Base-by-base conservation (phyloP, 139 green algal genomes). In the Eudorina sp. region DNA sequence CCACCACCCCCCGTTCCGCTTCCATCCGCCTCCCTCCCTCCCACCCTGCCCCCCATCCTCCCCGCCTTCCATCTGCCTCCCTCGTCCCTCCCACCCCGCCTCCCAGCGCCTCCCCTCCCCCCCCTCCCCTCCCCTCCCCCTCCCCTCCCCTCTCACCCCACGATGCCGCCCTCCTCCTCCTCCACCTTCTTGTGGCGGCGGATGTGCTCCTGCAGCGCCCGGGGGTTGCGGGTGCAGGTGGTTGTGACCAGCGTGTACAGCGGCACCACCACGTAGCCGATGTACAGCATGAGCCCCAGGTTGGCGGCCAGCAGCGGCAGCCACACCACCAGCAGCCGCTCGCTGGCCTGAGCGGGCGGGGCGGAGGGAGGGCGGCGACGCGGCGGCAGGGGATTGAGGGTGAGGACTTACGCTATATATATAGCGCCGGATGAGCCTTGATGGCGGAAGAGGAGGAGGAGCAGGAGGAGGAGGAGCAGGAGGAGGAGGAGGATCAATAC, bases 141-240 rank as follows among this genome's bases (percentile, higher is more conserved):
- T 2, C 41, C 13, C 41, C 72, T 41, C 40, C 72, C 41, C 72
- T 45, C 80, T 45, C 80, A 86, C 80, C 80, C 80, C 13, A 60
- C 76, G 62, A 86, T 45, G 80, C 80, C 80, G n/a, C 80, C 80
- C 80, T 86, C 80, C 80, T 86, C 80, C 60, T 86, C 80, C 58
- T 76, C 80, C 80, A 43, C 80, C 60, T 86, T 86, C 80, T 86
- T 86, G 40, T 77, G 80, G 2, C 80, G 60, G 18, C 60, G 80
- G 27, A 86, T 76, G 58, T 86, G 48, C 16, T 36, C 48, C n/a
- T 78, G 64, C 64, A 87, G 81, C 81, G 34, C 31, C 11, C 62
- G 41, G 8, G 81, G 81, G 81, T 87, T 78, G 40, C 81, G 62
- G 1, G 23, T 53, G 60, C 45, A 68, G 81, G 81, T 78, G 62